phyloP scores from a whole-genome alignment of 176 grass and related monocot species.

The Triticum monococcum region DNA sequence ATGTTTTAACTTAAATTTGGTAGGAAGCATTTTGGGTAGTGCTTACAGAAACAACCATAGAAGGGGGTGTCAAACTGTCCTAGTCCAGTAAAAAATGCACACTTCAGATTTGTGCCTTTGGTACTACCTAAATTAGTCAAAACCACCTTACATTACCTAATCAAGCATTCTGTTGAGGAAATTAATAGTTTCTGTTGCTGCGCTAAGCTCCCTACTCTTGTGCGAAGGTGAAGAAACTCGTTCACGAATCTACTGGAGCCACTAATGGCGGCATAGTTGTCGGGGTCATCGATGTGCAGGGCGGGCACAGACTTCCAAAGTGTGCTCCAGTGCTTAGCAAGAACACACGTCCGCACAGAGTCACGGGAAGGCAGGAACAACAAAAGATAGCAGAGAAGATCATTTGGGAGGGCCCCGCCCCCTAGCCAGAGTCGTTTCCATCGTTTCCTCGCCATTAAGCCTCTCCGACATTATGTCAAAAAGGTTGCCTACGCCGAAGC shows the following conservation, averaged over 20 bases:
- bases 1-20: too few species aligned
- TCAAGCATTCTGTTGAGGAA: too few species aligned
- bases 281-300: neutral
- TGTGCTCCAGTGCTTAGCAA: neutral
- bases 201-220: too few species aligned
- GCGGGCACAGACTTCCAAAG: neutral
- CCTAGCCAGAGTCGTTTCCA: neutral
- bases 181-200: too few species aligned
- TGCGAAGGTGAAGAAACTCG: too few species aligned
- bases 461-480: neutral
- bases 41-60: too few species aligned
- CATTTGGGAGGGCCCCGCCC: neutral
- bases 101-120: too few species aligned
- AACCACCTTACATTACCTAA: too few species aligned
- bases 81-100: too few species aligned
- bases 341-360: neutral
- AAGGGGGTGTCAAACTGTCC: too few species aligned
- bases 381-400: neutral
- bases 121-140: too few species aligned
- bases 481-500: neutral
- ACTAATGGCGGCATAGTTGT: neutral
- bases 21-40: too few species aligned
- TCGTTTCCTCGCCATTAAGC: neutral
- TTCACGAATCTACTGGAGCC: neutral
- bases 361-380: neutral